Percentiles rank a stretch among this genome's conserved stretches.
These are phyloP conservation scores for Ceratocystis harringtonii DNA, from an alignment of 2,329 filamentous ascomycete genomes.

Conservation along the genomic window DNA sequence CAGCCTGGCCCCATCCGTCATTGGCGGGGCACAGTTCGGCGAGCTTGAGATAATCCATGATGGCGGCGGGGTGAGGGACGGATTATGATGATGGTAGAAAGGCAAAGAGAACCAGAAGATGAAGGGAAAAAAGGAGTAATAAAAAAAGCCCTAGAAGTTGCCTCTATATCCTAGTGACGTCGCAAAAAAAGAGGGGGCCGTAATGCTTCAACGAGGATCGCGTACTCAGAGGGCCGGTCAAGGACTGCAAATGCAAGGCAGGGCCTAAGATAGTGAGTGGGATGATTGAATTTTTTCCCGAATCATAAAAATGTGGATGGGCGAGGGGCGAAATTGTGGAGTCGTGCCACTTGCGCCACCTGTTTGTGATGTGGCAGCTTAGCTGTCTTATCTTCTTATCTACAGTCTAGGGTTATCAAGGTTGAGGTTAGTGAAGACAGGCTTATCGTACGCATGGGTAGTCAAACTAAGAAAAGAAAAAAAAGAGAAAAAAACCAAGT, in stretches of 20 bases:
- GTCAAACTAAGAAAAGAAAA: not conserved
- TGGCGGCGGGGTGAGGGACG: not conserved
- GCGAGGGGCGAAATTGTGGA: conserved; percentile 15
- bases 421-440: not conserved
- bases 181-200: conserved; percentile 7
- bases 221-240: conserved; percentile 5
- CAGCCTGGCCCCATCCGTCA: conserved; percentile 75
- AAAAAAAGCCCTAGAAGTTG: not conserved
- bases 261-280: conserved; percentile 1
- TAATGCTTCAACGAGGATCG: conserved; percentile 6
- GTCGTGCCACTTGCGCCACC: not conserved
- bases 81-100: not conserved
- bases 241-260: not conserved
- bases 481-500: not conserved
- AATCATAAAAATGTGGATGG: conserved; percentile 16
- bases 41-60: conserved; percentile 39
- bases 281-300: conserved; percentile 15
- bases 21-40: conserved; percentile 58
- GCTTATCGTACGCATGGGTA: not conserved
- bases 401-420: not conserved
- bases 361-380: not conserved
- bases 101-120: not conserved
- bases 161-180: not conserved
- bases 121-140: not conserved
- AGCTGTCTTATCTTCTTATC: not conserved